Evolutionary conservation across 1,284 basidiomycete species (phyloP), one percentile per base, ranked within the genome.

Genomic region (Apiotrichum siamense): DNA sequence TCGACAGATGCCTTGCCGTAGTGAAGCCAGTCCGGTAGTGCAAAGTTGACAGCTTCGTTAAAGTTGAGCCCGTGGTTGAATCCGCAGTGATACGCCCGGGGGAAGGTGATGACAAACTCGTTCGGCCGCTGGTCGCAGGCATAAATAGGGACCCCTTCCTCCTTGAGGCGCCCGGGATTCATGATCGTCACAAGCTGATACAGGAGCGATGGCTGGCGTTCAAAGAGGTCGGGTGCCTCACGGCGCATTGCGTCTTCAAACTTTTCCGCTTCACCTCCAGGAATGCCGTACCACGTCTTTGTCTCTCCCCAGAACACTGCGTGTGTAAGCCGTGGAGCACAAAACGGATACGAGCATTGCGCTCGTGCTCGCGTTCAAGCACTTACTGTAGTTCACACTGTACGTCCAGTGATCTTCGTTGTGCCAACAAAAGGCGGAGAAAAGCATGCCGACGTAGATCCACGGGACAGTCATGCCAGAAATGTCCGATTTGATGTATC

Each of bases 391-490:
- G 71, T 94, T 94, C 64, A 93, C 83, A 67, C 88, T 91, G 73
- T 96, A 97, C 12, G 93, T 97, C 74, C 94, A 96, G 76, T 98
- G 96, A 76, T 98, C 96, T 83, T 99, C 96, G 70, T 98, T 98
- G 76, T 99, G 96, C 96, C 96, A 99, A 73, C 94, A 97, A 75
- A 99, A 99, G 1, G 96, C 94, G 11, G 93, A 97, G 73, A 98
- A 97, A 40, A 93, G 81, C 94, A 99, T 98, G 44, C 96, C 96
- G 52, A 98, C 91, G 73, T 99, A 98, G 49, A 93, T 96, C 96
- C 96, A 99, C 7, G 96, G 96, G 4, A 97, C 91, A 0, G 96
- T 99, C 96, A 98, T 98, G 18, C 96, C 96, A 49, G 92, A 97
- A 52, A 99, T 97, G 73, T 98, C 94, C 6, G 90, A 93, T 75